Percentiles rank a stretch among this genome's conserved stretches.
Conservation (phyloP, 2,329 filamentous ascomycete species). For the Alternaria viburni region DNA sequence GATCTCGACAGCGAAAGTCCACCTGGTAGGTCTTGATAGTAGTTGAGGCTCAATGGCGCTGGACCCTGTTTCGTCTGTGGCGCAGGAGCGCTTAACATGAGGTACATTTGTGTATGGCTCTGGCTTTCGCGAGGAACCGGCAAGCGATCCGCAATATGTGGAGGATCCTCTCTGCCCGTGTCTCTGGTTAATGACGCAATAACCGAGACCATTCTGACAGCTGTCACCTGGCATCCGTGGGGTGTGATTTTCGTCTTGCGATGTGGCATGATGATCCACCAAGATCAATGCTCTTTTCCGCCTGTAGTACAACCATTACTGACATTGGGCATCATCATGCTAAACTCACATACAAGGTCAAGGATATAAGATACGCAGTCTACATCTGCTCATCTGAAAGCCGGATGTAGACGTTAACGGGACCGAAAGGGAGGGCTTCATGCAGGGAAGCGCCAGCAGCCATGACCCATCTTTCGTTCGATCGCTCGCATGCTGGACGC, state of each 20-base stretch:
- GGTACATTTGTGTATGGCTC: constrained; percentile 24
- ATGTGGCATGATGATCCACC: background rate
- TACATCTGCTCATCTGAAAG: constrained; percentile 7
- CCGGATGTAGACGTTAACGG: constrained; percentile 10
- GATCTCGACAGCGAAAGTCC: constrained; percentile 1
- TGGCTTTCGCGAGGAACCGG: constrained; percentile 42
- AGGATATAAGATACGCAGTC: background rate
- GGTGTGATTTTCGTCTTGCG: constrained; percentile 10
- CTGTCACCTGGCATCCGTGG: constrained; percentile 5
- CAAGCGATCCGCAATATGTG: constrained; percentile 39
- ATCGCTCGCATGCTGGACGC: constrained; percentile 39
- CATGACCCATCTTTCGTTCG: constrained; percentile 25
- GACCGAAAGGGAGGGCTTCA: constrained; percentile 12
- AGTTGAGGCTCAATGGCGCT: constrained; percentile 18
- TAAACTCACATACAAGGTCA: background rate
- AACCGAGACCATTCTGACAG: constrained; percentile 15
- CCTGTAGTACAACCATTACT: background rate
- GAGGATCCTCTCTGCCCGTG: constrained; percentile 32
- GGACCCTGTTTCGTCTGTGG: constrained; percentile 20
- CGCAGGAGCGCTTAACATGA: constrained; percentile 26
- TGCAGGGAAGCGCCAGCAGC: constrained; percentile 30
- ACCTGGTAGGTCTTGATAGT: constrained; percentile 2
- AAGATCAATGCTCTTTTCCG: background rate
- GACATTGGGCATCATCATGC: background rate
- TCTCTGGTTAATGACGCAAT: constrained; percentile 38